phyloP scores from a whole-genome alignment of 2,329 filamentous ascomycete genomes.

The Fusarium mangiferae region DNA sequence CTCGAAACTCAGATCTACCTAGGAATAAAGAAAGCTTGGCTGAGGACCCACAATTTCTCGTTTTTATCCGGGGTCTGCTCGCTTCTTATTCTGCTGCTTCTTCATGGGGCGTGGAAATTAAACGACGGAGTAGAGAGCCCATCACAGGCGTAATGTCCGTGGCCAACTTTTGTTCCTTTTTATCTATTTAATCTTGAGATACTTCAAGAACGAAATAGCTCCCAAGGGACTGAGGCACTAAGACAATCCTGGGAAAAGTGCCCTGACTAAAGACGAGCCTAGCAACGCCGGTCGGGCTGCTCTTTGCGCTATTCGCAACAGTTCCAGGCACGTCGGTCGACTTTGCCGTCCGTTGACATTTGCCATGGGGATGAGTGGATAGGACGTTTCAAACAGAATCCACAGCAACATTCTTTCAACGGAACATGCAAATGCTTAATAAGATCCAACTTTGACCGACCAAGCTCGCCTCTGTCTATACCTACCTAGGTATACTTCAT shows the following conservation, averaged over 20 bases:
- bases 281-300: background rate
- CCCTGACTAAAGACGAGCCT: slow-evolving; percentile 19
- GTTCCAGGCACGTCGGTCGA: slow-evolving; percentile 7
- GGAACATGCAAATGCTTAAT: background rate
- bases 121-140: slow-evolving; percentile 26
- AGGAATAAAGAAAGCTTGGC: slow-evolving; percentile 29
- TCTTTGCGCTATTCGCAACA: slow-evolving; percentile 10
- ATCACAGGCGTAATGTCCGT: slow-evolving; percentile 19
- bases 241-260: slow-evolving; percentile 3
- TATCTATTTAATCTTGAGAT: background rate
- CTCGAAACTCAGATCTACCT: slow-evolving; percentile 37
- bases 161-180: background rate
- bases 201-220: background rate
- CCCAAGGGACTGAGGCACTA: background rate
- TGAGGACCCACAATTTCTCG: slow-evolving; percentile 3
- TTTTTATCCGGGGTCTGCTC: slow-evolving; percentile 10
- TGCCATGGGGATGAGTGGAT: slow-evolving; percentile 8
- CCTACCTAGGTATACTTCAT: background rate
- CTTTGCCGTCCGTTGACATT: slow-evolving; percentile 1
- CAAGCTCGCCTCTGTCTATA: background rate
- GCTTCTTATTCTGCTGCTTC: slow-evolving; percentile 1
- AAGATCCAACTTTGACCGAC: background rate
- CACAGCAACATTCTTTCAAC: background rate
- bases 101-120: slow-evolving; percentile 25
- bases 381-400: slow-evolving; percentile 13